A percentile compares a stretch with the other conserved stretches of the same genome.
Evolutionary conservation across 2,329 filamentous ascomycete species (phyloP).

Genomic region (Geoglossum cookeanum): DNA sequence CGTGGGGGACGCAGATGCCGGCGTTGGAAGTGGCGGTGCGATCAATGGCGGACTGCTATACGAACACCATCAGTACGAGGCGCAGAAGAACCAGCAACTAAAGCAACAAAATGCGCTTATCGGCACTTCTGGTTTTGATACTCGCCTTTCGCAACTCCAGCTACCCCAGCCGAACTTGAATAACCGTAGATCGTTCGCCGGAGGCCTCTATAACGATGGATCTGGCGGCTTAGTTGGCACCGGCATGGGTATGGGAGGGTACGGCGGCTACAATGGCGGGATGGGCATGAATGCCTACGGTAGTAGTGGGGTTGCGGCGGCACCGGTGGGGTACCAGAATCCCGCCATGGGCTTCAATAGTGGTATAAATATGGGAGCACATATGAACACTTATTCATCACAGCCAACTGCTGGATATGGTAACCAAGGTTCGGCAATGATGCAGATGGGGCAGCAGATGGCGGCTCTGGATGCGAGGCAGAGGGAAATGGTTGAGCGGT

Average conservation of each 20-base stretch:
- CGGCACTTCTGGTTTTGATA: background rate
- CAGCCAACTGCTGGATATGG: background rate
- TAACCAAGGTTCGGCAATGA: background rate
- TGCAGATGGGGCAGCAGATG: conserved; percentile 1
- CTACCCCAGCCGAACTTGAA: background rate
- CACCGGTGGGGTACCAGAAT: background rate
- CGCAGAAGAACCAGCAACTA: background rate
- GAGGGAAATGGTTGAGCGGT: conserved; percentile 1
- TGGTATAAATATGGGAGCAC: background rate
- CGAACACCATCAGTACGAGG: background rate
- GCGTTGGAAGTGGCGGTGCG: background rate
- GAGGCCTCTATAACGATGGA: background rate
- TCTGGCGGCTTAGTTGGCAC: background rate
- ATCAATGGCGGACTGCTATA: background rate
- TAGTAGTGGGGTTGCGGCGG: background rate
- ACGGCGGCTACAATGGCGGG: background rate
- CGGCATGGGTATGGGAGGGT: background rate
- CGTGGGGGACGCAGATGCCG: background rate
- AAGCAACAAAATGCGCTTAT: background rate
- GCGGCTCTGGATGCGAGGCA: background rate
- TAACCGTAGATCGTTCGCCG: background rate
- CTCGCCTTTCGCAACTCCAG: background rate
- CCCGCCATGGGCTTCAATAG: background rate
- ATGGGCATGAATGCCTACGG: background rate
- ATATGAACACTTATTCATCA: background rate